phyloP scores from a whole-genome alignment of 1,284 basidiomycete species.

The Exsudoporus floridanus region DNA sequence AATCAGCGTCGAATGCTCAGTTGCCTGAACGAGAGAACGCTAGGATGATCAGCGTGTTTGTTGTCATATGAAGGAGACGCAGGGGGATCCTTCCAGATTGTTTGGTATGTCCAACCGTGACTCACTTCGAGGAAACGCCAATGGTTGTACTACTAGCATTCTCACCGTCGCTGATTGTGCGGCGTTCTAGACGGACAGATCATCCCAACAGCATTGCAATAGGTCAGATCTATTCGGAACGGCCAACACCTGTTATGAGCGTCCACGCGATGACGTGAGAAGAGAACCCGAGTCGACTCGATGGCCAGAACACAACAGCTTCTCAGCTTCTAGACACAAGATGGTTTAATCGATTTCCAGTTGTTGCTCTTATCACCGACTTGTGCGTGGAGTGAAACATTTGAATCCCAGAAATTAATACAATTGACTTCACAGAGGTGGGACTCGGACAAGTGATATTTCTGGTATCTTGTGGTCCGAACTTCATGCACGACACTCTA shows the following conservation, averaged over 20 bases:
- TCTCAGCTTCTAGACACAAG: background rate
- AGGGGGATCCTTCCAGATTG: background rate
- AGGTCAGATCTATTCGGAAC: slow-evolving; percentile 2
- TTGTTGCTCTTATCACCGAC: background rate
- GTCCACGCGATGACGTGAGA: background rate
- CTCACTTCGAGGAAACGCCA: background rate
- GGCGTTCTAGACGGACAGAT: slow-evolving; percentile 1
- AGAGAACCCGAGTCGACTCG: background rate
- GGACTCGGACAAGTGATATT: background rate
- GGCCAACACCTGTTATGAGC: background rate
- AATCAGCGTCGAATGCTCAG: background rate
- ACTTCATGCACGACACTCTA: background rate
- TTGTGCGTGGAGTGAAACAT: background rate
- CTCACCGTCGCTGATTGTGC: slow-evolving; percentile 1
- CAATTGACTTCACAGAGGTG: background rate
- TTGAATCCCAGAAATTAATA: background rate
- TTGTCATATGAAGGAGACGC: background rate
- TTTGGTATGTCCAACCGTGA: background rate
- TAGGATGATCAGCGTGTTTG: background rate
- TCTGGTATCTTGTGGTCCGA: slow-evolving; percentile 17
- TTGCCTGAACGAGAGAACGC: background rate
- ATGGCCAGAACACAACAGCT: background rate
- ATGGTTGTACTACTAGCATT: background rate
- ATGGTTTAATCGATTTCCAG: background rate
- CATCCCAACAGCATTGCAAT: background rate